Evolutionary conservation across 2,329 filamentous ascomycete species (phyloP), one percentile per base, ranked within the genome.

Genomic region (Elsinoe perseae): DNA sequence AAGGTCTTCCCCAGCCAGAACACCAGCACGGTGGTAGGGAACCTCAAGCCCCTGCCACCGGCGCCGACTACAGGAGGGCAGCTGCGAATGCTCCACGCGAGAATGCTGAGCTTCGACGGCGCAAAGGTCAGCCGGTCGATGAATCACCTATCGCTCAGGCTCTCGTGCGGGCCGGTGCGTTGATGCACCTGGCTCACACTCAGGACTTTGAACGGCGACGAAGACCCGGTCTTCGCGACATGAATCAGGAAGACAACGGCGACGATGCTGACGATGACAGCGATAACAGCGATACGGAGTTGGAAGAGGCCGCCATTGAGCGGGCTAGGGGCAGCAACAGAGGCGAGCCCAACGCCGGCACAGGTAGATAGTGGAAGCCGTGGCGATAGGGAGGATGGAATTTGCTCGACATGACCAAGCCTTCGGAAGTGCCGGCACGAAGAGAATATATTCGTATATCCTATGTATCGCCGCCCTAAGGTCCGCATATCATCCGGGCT

Each of bases 131-230:
- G 25, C 23, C 59, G 53, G 61, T 67, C 57, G 62, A 64, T 59
- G 54, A 65, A 62, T 70, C 68, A 0, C 72, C 73, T 0, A 56
- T 75, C 2, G 63, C 70, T 23, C 62, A 70, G 20, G 75, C 71
- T 6, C 70, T 82, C 9, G 70, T 70, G n/a, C 73, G 79, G 1
- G 77, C 85, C 10, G 82, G 80, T 4, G 82, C 78, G 12, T 83
- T 90, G n/a, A 77, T 96, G 62, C 86, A 89, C 3, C 80, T 85
- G 59, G 92, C 92, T 4, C 93, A 97, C 69, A 86, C 82, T 59
- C 86, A 95, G 69, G 92, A 97, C 72, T 97, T 96, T 68, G 87
- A 95, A 72, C 86, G 93, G 74, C 87, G 82, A 68, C 79, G 82
- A 60, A 78, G 75, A 25, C 76, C 77, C 0, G 74, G 75, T 32